Conservation (phyloP, 2,329 filamentous ascomycete genomes). For the Alternaria angustiovoidea region DNA sequence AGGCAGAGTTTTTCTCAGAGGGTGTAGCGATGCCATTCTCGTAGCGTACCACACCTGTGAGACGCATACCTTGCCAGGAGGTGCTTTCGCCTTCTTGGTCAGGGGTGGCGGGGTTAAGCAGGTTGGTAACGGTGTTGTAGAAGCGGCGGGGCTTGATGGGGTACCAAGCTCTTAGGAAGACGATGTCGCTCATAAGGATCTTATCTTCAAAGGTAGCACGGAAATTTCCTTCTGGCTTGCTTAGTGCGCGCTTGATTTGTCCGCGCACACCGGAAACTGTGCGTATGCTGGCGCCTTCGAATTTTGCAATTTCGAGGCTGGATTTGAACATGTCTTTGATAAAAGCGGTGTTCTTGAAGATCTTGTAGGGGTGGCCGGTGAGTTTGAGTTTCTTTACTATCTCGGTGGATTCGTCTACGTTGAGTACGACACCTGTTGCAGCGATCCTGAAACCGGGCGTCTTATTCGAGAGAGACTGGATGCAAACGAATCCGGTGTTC, state of each 20-base stretch:
- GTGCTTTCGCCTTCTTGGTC: slow-evolving; percentile 45
- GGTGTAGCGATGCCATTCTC: slow-evolving; percentile 79
- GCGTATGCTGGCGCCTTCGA: slow-evolving; percentile 93
- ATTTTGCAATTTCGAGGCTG: slow-evolving; percentile 94
- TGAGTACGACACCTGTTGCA: slow-evolving; percentile 90
- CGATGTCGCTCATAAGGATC: slow-evolving; percentile 93
- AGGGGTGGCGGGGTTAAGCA: slow-evolving; percentile 67
- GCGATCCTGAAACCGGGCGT: slow-evolving; percentile 93
- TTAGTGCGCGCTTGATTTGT: slow-evolving; percentile 94
- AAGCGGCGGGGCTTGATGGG: slow-evolving; percentile 93
- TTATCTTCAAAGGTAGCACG: slow-evolving; percentile 99
- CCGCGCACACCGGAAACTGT: slow-evolving; percentile 95
- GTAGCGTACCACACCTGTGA: slow-evolving; percentile 89
- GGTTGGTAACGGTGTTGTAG: slow-evolving; percentile 95
- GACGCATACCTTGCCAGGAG: slow-evolving; percentile 87
- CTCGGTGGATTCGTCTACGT: slow-evolving; percentile 93
- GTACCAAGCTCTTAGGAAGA: slow-evolving; percentile 97
- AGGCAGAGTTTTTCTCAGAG: slow-evolving; percentile 82
- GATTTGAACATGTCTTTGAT: slow-evolving; percentile 98
- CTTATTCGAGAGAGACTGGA: slow-evolving; percentile 85
- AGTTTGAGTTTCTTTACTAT: slow-evolving; percentile 99
- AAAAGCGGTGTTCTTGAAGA: slow-evolving; percentile 99
- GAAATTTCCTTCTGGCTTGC: slow-evolving; percentile 94
- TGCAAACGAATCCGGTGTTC: slow-evolving; percentile 93
- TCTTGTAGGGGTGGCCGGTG: slow-evolving; percentile 92